Evolutionary conservation across 371 early-diverging fungal species (phyloP).

Genomic region (Batkoa obscura): DNA sequence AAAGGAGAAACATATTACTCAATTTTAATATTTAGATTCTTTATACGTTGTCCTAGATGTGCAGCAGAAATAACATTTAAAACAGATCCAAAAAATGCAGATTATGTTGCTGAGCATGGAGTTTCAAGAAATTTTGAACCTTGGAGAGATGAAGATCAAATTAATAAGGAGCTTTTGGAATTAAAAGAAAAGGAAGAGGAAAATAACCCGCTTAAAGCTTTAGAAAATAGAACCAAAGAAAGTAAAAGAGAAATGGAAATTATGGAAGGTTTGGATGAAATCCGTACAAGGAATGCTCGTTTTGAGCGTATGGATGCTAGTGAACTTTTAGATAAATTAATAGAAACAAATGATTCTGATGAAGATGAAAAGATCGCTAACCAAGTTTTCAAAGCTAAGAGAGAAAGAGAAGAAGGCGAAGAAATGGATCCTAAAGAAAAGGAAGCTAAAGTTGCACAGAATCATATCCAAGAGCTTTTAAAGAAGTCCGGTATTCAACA

Average conservation of each 20-base stretch:
- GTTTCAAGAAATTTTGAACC: slow-evolving; percentile 91
- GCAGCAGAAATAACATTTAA: slow-evolving; percentile 92
- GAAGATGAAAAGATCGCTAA: background rate
- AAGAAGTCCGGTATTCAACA: background rate
- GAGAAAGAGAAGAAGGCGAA: background rate
- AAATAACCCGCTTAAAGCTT: slow-evolving; percentile 78
- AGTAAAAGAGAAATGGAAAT: slow-evolving; percentile 93
- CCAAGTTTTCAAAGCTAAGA: background rate
- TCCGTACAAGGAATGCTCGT: slow-evolving; percentile 68
- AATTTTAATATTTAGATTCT: slow-evolving; percentile 86
- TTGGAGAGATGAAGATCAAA: slow-evolving; percentile 54
- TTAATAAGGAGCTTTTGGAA: slow-evolving; percentile 25
- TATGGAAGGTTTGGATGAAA: slow-evolving; percentile 86
- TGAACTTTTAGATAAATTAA: background rate
- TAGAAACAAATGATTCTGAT: background rate
- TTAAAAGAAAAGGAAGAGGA: slow-evolving; percentile 54
- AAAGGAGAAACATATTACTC: slow-evolving; percentile 63
- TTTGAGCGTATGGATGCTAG: slow-evolving; percentile 51
- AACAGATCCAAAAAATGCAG: slow-evolving; percentile 92
- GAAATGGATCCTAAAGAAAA: background rate
- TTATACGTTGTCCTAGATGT: slow-evolving; percentile 90
- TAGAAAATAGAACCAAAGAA: slow-evolving; percentile 83
- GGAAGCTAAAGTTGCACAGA: background rate
- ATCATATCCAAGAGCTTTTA: background rate
- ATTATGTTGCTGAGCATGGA: slow-evolving; percentile 88